Evolutionary conservation across 2,329 filamentous ascomycete genomes (phyloP).

Genomic region (Dothistroma septosporum): DNA sequence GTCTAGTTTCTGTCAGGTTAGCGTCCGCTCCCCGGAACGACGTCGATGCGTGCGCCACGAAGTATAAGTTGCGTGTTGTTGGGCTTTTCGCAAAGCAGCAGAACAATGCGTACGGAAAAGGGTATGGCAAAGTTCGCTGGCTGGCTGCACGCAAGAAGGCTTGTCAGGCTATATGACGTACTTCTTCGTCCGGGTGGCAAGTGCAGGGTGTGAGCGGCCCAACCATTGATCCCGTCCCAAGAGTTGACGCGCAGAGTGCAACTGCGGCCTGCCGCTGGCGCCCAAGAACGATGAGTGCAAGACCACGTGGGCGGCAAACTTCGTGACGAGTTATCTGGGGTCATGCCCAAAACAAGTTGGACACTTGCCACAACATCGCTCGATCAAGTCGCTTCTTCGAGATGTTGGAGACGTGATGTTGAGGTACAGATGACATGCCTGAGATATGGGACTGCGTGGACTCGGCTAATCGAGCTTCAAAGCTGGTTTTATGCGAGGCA

Average conservation of each 20-base stretch:
- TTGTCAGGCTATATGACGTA: not conserved
- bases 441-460: not conserved
- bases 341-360: not conserved
- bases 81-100: not conserved
- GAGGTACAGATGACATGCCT: not conserved
- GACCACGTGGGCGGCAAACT: not conserved
- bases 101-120: not conserved
- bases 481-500: not conserved
- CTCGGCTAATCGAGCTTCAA: not conserved
- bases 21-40: not conserved
- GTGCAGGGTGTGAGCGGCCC: not conserved
- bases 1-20: not conserved
- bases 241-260: not conserved
- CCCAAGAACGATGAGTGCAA: not conserved
- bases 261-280: not conserved
- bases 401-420: not conserved
- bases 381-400: not conserved
- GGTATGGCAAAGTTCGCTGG: not conserved
- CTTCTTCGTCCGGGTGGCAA: no score
- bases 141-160: not conserved
- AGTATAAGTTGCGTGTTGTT: not conserved
- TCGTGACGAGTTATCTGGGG: not conserved
- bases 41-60: not conserved
- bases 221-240: not conserved
- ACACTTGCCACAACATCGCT: not conserved